A percentile compares a stretch with the other conserved stretches of the same genome.
Conservation (phyloP, 768 basidiomycete genomes). For the Rhodotorula graminis region DNA sequence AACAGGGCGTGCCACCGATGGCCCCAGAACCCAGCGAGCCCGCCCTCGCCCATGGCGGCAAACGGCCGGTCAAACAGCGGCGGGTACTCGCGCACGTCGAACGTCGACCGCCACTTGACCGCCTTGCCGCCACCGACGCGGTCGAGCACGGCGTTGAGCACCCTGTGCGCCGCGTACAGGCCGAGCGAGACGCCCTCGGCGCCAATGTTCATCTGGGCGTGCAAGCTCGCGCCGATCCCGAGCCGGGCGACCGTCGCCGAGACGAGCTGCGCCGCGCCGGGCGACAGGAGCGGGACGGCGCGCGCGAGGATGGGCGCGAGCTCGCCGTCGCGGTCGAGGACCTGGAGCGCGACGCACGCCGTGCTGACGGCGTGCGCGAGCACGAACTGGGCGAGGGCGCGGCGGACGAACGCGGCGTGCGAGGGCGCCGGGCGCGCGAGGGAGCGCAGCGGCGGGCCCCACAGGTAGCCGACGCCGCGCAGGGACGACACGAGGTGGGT, state of each 20-base stretch:
- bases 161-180: neutral
- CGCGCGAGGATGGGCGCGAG: slow-evolving; percentile 7
- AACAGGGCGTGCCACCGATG: slow-evolving; percentile 25
- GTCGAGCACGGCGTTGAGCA: slow-evolving; percentile 11
- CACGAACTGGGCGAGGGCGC: neutral
- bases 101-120: slow-evolving; percentile 11
- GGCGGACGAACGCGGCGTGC: neutral
- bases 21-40: slow-evolving; percentile 18
- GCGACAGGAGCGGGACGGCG: neutral
- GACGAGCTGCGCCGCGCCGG: neutral
- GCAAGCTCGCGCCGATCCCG: slow-evolving; percentile 16
- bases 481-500: slow-evolving; percentile 25
- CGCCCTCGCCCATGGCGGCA: slow-evolving; percentile 26
- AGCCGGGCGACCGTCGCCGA: slow-evolving; percentile 9
- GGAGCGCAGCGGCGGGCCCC: slow-evolving; percentile 1
- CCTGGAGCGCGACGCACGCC: slow-evolving; percentile 6
- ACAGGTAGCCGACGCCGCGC: slow-evolving; percentile 29
- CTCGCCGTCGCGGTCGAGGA: slow-evolving; percentile 16
- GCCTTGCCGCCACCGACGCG: neutral
- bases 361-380: slow-evolving; percentile 2
- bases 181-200: slow-evolving; percentile 6
- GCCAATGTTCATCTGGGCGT: slow-evolving; percentile 28
- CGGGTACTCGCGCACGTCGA: slow-evolving; percentile 29
- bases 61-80: slow-evolving; percentile 24
- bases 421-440: neutral